Base-by-base conservation (phyloP, 805 yeast genomes). In the Saturnispora silvae region DNA sequence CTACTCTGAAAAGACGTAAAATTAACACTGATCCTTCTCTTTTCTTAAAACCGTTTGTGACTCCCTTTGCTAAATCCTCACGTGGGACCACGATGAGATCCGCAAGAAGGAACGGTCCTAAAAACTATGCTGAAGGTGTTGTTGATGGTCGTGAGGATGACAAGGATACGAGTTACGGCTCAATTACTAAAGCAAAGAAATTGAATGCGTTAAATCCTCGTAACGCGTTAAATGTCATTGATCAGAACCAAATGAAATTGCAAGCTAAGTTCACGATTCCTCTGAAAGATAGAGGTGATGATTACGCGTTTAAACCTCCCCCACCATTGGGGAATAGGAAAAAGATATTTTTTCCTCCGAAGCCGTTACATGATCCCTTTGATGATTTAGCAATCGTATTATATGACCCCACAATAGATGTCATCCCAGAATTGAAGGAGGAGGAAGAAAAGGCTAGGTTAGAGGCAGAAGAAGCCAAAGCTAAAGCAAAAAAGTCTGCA, bases 321-420 rank as follows among this genome's bases (percentile, higher is more conserved):
- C 83, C 94, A 0, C 82, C 94, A 0, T 63, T 89, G 42, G 98
- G 98, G 0, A 85, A 86, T 40, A 72, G 80, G 44, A 71, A 80
- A 27, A 72, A 75, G 44, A 70, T 75, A 2, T 64, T 72, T 1
- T 59, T 83, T 37, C 81, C 83, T n/a, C 95, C 97, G 4, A 63
- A 86, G 40, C 94, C 98, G 1, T 65, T 92, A n/a, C 94, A 89
- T 54, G 98, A 92, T 59, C 98, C 98, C 0, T 68, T 79, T 31
- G 86, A 80, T 43, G 96, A 92, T 54, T 77, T 83, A 50, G 96
- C 98, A 2, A 84, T 92, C 38, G 96, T 92, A 1, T 64, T 92
- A 31, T 92, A 85, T 52, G 98, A 92, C 56, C 98, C 98, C 0
- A 83, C 97, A 0, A 78, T 89, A 3, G 97, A 92, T 52, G 70